phyloP scores from a whole-genome alignment of 2,329 filamentous ascomycete species.

The Cryphonectria japonica region DNA sequence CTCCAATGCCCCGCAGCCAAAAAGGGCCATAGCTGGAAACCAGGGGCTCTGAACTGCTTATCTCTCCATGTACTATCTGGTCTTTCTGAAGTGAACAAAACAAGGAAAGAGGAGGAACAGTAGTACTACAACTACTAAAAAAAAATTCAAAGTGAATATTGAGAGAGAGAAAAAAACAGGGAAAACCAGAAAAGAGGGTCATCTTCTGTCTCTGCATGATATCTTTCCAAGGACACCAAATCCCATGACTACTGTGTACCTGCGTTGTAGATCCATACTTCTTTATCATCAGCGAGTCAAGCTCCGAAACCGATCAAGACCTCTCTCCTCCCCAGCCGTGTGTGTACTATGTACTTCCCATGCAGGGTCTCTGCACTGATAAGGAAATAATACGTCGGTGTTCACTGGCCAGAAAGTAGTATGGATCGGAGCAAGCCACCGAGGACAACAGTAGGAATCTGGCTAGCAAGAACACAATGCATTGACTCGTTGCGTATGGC shows the following conservation, averaged over 20 bases:
- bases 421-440: background rate
- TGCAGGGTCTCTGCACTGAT: conserved; percentile 14
- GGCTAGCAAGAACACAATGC: background rate
- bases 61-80: background rate
- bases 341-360: background rate
- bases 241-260: background rate
- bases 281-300: background rate
- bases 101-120: background rate
- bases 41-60: background rate
- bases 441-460: background rate
- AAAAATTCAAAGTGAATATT: background rate
- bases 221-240: background rate
- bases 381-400: conserved; percentile 1
- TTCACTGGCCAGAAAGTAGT: background rate
- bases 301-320: background rate
- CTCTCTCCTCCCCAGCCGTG: background rate
- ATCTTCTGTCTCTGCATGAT: background rate
- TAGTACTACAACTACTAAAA: background rate
- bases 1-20: conserved; percentile 11
- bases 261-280: background rate
- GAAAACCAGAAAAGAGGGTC: background rate
- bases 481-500: background rate
- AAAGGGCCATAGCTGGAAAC: background rate
- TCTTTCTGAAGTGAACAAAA: background rate
- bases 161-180: background rate